phyloP scores from a whole-genome alignment of 345 rosid genomes.

The Salix arbutifolia region DNA sequence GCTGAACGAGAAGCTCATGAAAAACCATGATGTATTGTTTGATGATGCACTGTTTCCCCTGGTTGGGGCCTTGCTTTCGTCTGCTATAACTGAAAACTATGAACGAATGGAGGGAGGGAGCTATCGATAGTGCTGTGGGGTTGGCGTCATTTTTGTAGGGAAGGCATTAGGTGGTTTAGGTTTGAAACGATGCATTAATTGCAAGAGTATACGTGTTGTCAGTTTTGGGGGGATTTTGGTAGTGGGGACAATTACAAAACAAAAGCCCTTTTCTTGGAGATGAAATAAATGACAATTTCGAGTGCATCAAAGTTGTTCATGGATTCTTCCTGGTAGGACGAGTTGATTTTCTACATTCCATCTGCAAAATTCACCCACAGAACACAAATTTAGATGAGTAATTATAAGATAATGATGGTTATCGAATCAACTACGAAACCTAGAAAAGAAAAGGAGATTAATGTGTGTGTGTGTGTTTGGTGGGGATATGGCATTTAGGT shows the following conservation, averaged over 20 bases:
- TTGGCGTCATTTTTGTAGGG: not conserved
- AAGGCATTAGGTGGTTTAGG: not conserved
- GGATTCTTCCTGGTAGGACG: not conserved
- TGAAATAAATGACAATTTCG: not conserved
- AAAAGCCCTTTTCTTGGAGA: not conserved
- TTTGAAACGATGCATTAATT: not conserved
- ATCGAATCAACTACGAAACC: not conserved
- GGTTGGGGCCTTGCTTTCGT: not conserved
- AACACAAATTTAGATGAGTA: not conserved
- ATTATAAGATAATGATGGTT: not conserved
- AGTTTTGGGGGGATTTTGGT: not conserved
- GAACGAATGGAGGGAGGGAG: not conserved
- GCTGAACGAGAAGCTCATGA: not conserved
- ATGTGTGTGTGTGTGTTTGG: not conserved
- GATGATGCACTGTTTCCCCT: not conserved
- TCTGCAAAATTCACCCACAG: not conserved
- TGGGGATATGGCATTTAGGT: not conserved
- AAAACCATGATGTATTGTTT: conserved; percentile 19
- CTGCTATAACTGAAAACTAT: not conserved
- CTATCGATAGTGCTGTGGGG: not conserved
- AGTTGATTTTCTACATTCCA: not conserved
- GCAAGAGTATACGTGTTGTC: not conserved
- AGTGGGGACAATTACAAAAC: not conserved
- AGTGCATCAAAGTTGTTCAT: not conserved
- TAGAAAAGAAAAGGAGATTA: not conserved